Conservation (phyloP, 805 yeast species). For the Metschnikowia cerradonensis region DNA sequence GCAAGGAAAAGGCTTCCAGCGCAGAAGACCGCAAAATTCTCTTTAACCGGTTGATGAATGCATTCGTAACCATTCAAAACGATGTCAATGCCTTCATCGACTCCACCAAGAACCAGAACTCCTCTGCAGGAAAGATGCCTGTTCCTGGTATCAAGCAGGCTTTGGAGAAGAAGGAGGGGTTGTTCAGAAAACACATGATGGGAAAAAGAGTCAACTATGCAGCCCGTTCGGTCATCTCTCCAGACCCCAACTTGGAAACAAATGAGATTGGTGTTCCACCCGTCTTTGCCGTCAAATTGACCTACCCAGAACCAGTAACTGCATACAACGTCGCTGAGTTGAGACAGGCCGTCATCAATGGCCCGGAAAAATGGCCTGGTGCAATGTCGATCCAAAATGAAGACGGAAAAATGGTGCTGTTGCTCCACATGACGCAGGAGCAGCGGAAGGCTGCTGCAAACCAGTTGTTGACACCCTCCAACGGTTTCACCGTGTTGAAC, state of each 20-base stretch:
- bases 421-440: conserved; percentile 85
- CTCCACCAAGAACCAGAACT: conserved; percentile 80
- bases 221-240: conserved; percentile 98
- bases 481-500: conserved; percentile 61
- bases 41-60: conserved; percentile 89
- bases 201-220: conserved; percentile 99
- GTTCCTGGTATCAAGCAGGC: conserved; percentile 97
- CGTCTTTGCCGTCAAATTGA: conserved; percentile 90
- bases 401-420: conserved; percentile 78
- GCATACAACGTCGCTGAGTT: conserved; percentile 83
- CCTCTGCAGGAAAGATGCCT: conserved; percentile 63
- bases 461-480: conserved; percentile 85
- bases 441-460: conserved; percentile 94
- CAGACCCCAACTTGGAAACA: conserved; percentile 97
- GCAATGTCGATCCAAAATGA: conserved; percentile 95
- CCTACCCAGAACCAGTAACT: conserved; percentile 98
- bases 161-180: conserved; percentile 95
- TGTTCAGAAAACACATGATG: conserved; percentile 99
- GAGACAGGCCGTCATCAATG: conserved; percentile 93
- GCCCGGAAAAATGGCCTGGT: conserved; percentile 99
- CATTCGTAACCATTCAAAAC: conserved; percentile 90
- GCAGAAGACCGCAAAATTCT: conserved; percentile 70
- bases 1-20: conserved; percentile 47
- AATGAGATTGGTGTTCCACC: conserved; percentile 99
- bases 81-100: conserved; percentile 94